Conservation (phyloP, 192 early-diverging fungal genomes). For the Coemansia sp. region DNA sequence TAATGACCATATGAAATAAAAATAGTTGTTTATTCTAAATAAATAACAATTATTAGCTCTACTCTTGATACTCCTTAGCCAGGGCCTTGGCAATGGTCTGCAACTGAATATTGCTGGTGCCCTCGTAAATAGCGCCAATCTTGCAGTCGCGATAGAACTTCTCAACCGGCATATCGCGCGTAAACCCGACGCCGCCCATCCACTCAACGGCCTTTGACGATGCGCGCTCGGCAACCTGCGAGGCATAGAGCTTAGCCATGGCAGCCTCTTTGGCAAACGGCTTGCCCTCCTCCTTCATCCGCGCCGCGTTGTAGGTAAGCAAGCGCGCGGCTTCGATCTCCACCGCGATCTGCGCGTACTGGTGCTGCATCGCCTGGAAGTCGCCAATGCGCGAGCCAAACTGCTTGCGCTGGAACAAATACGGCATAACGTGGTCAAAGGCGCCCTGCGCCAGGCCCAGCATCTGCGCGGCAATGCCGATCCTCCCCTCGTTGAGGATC, state of each 20-base stretch:
- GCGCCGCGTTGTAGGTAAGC: constrained; percentile 96
- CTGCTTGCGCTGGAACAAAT: constrained; percentile 95
- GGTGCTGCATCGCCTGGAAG: constrained; percentile 89
- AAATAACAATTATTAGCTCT: background rate
- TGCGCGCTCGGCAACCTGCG: constrained; percentile 91
- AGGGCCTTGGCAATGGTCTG: constrained; percentile 85
- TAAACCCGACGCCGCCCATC: constrained; percentile 98
- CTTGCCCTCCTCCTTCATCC: constrained; percentile 91
- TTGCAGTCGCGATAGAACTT: constrained; percentile 97
- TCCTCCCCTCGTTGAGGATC: constrained; percentile 97
- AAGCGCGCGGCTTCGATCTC: constrained; percentile 98
- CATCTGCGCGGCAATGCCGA: constrained; percentile 99
- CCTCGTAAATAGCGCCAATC: constrained; percentile 97
- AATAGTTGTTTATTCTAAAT: no score
- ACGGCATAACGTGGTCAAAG: constrained; percentile 85
- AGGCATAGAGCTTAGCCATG: constrained; percentile 97
- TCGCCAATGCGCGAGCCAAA: constrained; percentile 82
- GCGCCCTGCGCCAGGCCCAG: constrained; percentile 95
- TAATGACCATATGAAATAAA: no score
- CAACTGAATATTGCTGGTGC: constrained; percentile 96
- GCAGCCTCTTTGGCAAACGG: constrained; percentile 95
- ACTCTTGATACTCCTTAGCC: constrained; percentile 37
- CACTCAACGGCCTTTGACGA: constrained; percentile 93
- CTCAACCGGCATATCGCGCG: constrained; percentile 85
- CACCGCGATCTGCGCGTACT: constrained; percentile 82